phyloP scores from a whole-genome alignment of 2,329 filamentous ascomycete species.

The Stagonosporopsis tanaceti region DNA sequence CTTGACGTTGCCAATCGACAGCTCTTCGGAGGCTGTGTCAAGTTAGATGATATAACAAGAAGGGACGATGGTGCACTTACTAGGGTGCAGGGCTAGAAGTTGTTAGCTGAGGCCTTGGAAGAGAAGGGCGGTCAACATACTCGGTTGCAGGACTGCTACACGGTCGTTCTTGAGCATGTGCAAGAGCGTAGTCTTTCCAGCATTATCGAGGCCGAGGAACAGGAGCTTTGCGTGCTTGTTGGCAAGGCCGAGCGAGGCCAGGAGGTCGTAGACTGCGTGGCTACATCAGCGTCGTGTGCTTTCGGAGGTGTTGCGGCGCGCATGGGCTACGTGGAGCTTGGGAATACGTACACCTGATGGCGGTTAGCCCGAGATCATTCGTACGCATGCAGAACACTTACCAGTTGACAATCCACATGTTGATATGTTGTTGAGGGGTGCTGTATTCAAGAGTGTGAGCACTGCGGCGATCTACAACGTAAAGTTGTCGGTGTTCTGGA shows the following conservation, averaged over 20 bases:
- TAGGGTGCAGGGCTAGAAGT: slow-evolving; percentile 74
- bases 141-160: slow-evolving; percentile 80
- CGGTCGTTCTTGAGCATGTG: slow-evolving; percentile 92
- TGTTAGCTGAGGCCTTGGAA: slow-evolving; percentile 12
- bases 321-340: slow-evolving; percentile 19
- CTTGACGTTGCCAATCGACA: slow-evolving; percentile 65
- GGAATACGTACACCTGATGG: slow-evolving; percentile 28
- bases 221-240: slow-evolving; percentile 79
- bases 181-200: slow-evolving; percentile 88
- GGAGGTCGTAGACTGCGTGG: slow-evolving; percentile 78
- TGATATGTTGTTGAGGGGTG: slow-evolving; percentile 11
- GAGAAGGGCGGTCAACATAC: slow-evolving; percentile 22
- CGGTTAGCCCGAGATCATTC: background rate
- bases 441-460: slow-evolving; percentile 10
- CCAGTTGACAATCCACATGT: slow-evolving; percentile 94
- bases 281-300: slow-evolving; percentile 26
- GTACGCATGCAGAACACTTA: slow-evolving; percentile 43
- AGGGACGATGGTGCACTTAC: slow-evolving; percentile 62
- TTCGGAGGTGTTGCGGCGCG: slow-evolving; percentile 5
- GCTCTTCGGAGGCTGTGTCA: slow-evolving; percentile 68
- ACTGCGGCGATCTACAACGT: slow-evolving; percentile 17
- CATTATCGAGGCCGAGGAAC: slow-evolving; percentile 90
- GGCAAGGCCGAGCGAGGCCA: slow-evolving; percentile 82
- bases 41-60: background rate
- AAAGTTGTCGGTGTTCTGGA: slow-evolving; percentile 18